Base-by-base conservation (phyloP, 345 rosid genomes). In the Triadica sebifera region DNA sequence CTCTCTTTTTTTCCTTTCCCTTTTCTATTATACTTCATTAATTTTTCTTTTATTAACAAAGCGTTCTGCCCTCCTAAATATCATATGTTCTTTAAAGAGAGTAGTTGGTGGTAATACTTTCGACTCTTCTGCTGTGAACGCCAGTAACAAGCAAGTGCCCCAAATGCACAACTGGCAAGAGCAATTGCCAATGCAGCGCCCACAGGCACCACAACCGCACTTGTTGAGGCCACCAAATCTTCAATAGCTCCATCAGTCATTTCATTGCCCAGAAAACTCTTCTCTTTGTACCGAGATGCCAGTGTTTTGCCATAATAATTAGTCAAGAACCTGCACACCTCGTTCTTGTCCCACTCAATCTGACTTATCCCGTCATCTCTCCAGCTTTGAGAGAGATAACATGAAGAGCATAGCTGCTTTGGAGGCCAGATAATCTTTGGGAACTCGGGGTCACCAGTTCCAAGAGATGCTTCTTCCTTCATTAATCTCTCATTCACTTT, bases 101-200 rank as follows among this genome's bases (percentile, higher is more conserved):
- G 90, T 67, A 86, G 93, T 71, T 92, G 92, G 81, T 89, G 90
- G 86, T 82, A 82, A 86, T 91, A 90, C 98, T 93, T 95, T 81
- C 93, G 89, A 81, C 85, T 95, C 89, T 95, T 95, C 90, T 93
- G 98, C 76, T 80, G 96, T 10, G 91, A 87, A 24, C 98, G 91
- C 98, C 99, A 95, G 89, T 89, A 95, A 83, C 97, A 95, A 4
- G 99, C 93, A 1, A 95, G 94, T 1, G 94, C 99, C 75, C 99
- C 98, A 45, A 95, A 93, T 43, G 93, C 98, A 78, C 98, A 91
- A 87, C 99, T 95, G 52, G 97, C 97, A 47, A 95, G 82, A 41
- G 98, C 98, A 74, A 95, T 90, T 8, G 99, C 99, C 84, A 95
- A 82, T 24, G 99, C 99, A 67, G 99, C 97, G 62, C 98, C 99